Evolutionary conservation across 192 early-diverging fungal genomes (phyloP).

Genomic region (Piromyces finnis): DNA sequence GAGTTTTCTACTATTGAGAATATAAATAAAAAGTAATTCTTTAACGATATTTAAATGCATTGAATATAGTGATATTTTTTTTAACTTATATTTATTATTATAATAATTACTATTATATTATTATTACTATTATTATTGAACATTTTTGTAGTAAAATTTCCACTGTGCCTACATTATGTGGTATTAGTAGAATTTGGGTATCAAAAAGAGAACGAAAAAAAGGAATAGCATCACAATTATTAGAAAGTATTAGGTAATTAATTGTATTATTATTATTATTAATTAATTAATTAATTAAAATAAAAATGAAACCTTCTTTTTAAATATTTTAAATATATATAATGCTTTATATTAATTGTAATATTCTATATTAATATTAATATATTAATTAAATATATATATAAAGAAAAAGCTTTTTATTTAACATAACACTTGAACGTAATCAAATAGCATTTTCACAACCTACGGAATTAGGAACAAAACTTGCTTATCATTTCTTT

Average conservation of each 20-base stretch:
- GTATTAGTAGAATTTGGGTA: slow-evolving; percentile 12
- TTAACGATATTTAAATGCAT: no score
- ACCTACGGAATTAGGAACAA: not conserved
- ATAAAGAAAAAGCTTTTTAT: not conserved
- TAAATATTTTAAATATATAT: no score
- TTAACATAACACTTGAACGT: not conserved
- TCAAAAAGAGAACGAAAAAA: slow-evolving; percentile 6
- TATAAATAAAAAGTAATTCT: not conserved
- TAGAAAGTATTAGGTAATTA: slow-evolving; percentile 8
- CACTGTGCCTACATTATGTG: slow-evolving; percentile 1
- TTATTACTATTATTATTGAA: not conserved
- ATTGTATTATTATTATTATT: no score
- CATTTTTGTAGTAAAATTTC: not conserved
- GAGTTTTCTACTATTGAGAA: not conserved
- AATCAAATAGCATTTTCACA: not conserved
- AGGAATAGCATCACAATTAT: slow-evolving; percentile 4
- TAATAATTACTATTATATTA: not conserved
- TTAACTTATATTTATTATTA: no score
- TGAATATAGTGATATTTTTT: no score
- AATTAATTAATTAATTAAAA: no score
- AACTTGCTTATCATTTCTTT: not conserved
- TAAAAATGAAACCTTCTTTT: no score
- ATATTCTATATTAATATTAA: no score
- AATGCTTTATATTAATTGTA: no score
- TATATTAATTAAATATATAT: no score